Evolutionary conservation across 2,329 filamentous ascomycete species (phyloP), one percentile per base, ranked within the genome.

Genomic region (Penicillium sp.): DNA sequence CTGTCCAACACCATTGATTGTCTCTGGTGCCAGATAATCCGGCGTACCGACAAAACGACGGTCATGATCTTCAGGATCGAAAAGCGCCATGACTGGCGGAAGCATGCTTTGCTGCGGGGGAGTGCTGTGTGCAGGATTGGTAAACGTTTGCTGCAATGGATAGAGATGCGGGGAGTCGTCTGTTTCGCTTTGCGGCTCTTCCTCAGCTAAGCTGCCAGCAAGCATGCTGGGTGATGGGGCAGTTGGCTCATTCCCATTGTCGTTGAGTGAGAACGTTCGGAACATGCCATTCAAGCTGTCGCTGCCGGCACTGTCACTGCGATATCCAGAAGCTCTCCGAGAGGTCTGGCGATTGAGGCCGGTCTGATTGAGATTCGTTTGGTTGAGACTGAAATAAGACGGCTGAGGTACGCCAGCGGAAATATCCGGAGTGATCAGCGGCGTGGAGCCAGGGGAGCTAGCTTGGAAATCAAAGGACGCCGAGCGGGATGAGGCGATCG

Each of bases 11-110:
- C 96, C 95, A 63, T 92, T 93, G 70, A 99, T 96, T 0, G 96
- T 99, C 72, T 99, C 96, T 0, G 95, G 95, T 0, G 95, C 95
- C 14, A 99, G 84, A 71, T 99, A 99, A 74, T 99, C 95, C 0
- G 95, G 95, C 0, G 95, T 99, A 31, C 95, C 95, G 9, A 99
- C 95, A 67, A 99, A 99, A 39, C 92, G 88, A 53, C 95, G 87
- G 70, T 91, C 93, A 59, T 88, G 96, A 69, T 99, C 95, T 70
- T 96, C 90, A 0, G 95, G 95, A 68, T 98, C 93, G 69, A 98
- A 99, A 3, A 99, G 80, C 3, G 93, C 91, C 91, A 90, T 88
- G 47, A 95, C 93, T 4, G 93, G 92, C 25, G 95, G 95, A 85
- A 97, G 90, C 81, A 92, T 92, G 7, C 87, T 84, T 45, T 83